Evolutionary conservation across 345 rosid species (phyloP).

Genomic region (Boechera retrofracta): DNA sequence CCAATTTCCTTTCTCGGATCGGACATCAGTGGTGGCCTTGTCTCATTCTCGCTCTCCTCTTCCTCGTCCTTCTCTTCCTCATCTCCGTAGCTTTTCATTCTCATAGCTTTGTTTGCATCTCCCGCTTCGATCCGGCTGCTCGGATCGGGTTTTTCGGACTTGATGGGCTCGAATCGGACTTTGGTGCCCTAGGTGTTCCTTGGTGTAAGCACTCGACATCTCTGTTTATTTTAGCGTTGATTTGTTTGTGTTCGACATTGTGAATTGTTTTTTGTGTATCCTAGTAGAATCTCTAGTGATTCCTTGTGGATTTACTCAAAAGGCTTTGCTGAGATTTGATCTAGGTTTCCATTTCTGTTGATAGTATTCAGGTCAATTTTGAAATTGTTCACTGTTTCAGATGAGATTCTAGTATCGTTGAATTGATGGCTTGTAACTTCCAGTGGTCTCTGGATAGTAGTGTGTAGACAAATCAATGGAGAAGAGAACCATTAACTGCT

Average conservation of each 20-base stretch:
- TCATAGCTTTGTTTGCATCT: conserved; percentile 71
- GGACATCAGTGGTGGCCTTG: conserved; percentile 57
- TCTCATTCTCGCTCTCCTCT: conserved; percentile 51
- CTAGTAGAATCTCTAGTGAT: conserved; percentile 8
- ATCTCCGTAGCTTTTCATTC: conserved; percentile 51
- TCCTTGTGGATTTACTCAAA: conserved; percentile 9
- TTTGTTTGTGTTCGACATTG: conserved; percentile 5
- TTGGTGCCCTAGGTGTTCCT: conserved; percentile 95
- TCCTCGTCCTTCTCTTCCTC: conserved; percentile 49
- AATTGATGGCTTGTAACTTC: neutral
- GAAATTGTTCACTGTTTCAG: conserved; percentile 9
- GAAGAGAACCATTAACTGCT: conserved; percentile 7
- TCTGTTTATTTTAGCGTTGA: neutral
- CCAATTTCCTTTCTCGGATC: conserved; percentile 58
- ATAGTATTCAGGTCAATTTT: conserved; percentile 2
- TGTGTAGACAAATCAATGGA: conserved; percentile 1
- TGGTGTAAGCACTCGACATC: conserved; percentile 79
- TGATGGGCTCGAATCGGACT: conserved; percentile 86
- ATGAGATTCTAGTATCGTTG: neutral
- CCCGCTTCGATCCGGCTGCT: conserved; percentile 68
- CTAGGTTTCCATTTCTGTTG: conserved; percentile 11
- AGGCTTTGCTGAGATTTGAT: conserved; percentile 36
- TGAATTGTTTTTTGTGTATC: neutral
- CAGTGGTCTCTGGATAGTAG: conserved; percentile 14
- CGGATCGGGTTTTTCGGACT: conserved; percentile 74